Evolutionary conservation across 805 yeast species (phyloP), one percentile per base, ranked within the genome.

Genomic region (Candida railenensis): DNA sequence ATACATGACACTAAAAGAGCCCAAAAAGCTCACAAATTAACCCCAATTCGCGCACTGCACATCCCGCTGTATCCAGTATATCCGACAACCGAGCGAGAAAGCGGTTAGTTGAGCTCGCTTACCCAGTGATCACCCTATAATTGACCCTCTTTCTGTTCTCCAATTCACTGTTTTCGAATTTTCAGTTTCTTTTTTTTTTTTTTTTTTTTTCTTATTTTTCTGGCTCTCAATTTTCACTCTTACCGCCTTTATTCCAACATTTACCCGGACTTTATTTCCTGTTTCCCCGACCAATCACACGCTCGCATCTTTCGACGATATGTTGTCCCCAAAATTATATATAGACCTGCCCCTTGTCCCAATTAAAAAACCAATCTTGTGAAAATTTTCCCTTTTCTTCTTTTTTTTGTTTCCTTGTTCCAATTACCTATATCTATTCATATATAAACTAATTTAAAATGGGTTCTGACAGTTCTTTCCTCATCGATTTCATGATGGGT

Each of bases 401-500:
- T 25, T 43, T 43, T 43, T 33, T 44, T 38, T 39, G 37, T 43
- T 22, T 33, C 43, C n/a, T 43, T 50, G 48, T 39, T 21, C 34
- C 37, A 34, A 15, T 15, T 15, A 15, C 20, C 20, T 39, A 22
- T 39, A 39, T 22, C 42, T 39, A 39, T 39, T 39, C 42, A 37
- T 37, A 37, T 12, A 48, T 48, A 37, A 30, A 40, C 40, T 21
- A 46, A 42, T 22, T 37, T 52, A 48, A 16, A 49, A 54, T 54
- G 58, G 56, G 51, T 39, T 36, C 42, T 43, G 67, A 63, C 50
- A 57, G 50, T 56, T 54, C 62, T 48, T 69, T 69, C 63, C 47
- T 69, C 48, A 54, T 67, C 57, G 71, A 69, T 57, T 88, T 88
- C 82, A 66, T 88, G 77, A 89, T 91, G 97, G 97, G 97, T 78